Base-by-base conservation (phyloP, 2,329 filamentous ascomycete genomes). In the Orbilia blumenaviensis region DNA sequence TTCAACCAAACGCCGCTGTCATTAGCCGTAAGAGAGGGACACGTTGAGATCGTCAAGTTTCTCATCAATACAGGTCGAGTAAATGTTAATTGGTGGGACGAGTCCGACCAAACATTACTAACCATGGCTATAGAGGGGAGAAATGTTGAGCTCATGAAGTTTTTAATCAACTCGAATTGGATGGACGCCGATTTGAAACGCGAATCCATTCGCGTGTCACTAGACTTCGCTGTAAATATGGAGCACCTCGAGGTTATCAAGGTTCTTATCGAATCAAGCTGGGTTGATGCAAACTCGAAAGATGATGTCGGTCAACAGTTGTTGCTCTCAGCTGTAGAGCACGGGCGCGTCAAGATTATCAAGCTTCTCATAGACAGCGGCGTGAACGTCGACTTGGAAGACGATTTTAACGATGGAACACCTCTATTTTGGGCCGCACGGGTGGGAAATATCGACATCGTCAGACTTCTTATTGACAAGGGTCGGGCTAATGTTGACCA, bases 261-360 rank as follows among this genome's bases (percentile, higher is more conserved):
- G n/a, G n/a, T n/a, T n/a, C n/a, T n/a, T n/a, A n/a, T n/a, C n/a
- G n/a, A 50, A 5, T 25, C 42, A n/a, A 21, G 42, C 29, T 6
- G 61, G n/a, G 27, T 54, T 2, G 42, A 52, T 36, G 10, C 52
- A 9, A 32, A 66, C 32, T 52, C 25, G 16, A 52, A 18, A 41
- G 14, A 52, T 9, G 3, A 34, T 2, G 21, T 4, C 18, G 10
- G 14, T 25, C 44, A 16, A 18, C 56, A 46, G 23, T 48, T 32
- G 2, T 18, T 72, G 84, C 77, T 85, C 84, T 41, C 2, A 8
- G 63, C 63, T 58, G 32, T 18, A 18, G 1, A 2, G 3, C 7
- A 16, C 16, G 34, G 34, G 34, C 42, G 27, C 10, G 10, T 44
- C 29, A 25, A 42, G 27, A 16, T 46, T 5, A 3, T 60, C 32